A percentile compares a stretch with the other conserved stretches of the same genome.
Evolutionary conservation across 208 protist species (phyloP).

Genomic region (Leptomonas seymouri): DNA sequence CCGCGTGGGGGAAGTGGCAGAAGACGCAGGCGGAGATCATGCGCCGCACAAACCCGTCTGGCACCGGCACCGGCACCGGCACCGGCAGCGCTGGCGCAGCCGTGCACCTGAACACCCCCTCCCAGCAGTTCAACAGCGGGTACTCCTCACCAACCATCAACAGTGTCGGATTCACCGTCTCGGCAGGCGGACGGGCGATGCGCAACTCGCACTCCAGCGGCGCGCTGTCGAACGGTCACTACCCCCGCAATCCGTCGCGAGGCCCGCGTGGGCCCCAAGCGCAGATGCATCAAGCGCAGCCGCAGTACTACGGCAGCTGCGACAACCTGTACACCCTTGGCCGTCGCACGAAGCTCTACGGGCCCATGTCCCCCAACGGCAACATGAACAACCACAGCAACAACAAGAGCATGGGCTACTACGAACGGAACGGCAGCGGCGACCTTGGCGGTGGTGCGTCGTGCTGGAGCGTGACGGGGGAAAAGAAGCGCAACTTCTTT

Average conservation of each 20-base stretch:
- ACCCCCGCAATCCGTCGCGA: slow-evolving; percentile 22
- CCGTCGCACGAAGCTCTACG: slow-evolving; percentile 17
- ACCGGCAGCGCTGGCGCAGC: slow-evolving; percentile 26
- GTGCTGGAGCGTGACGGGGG: slow-evolving; percentile 17
- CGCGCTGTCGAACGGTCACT: slow-evolving; percentile 14
- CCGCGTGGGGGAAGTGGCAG: slow-evolving; percentile 48
- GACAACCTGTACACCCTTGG: slow-evolving; percentile 34
- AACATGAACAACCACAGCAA: not conserved
- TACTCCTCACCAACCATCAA: slow-evolving; percentile 14
- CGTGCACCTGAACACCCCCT: not conserved
- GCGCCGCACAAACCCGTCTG: slow-evolving; percentile 31
- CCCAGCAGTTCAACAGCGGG: slow-evolving; percentile 10
- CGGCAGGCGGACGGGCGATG: slow-evolving; percentile 11
- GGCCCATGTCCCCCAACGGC: not conserved
- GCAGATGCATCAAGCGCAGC: slow-evolving; percentile 1
- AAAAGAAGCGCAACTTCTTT: slow-evolving; percentile 21
- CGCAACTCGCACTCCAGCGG: slow-evolving; percentile 32
- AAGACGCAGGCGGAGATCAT: slow-evolving; percentile 47
- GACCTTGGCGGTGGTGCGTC: slow-evolving; percentile 12
- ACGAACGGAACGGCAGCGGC: slow-evolving; percentile 17
- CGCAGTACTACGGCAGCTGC: slow-evolving; percentile 32
- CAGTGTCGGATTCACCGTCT: slow-evolving; percentile 23
- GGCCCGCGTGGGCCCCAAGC: slow-evolving; percentile 1
- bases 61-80: slow-evolving; percentile 27
- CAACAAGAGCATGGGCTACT: slow-evolving; percentile 11